Conservation (phyloP, 169 alveolate species). For the Plasmodium vivax region DNA sequence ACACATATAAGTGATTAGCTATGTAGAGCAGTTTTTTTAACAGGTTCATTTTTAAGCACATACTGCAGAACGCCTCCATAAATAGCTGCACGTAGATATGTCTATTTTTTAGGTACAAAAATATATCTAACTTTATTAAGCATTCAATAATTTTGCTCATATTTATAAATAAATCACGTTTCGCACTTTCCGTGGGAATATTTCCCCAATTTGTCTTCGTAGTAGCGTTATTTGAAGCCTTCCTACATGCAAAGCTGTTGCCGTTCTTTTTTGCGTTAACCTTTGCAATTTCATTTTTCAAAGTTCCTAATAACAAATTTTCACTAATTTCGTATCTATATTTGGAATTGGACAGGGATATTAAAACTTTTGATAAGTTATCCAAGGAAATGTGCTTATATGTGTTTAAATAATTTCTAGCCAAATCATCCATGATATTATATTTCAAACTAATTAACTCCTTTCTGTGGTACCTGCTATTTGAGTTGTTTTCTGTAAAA, state of each 20-base stretch:
- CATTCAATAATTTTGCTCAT: conserved; percentile 68
- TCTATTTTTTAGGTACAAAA: conserved; percentile 50
- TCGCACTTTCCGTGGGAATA: background rate
- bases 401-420: conserved; percentile 49
- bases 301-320: conserved; percentile 31
- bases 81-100: conserved; percentile 16
- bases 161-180: conserved; percentile 38
- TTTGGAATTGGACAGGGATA: conserved; percentile 68
- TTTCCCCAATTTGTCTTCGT: conserved; percentile 35
- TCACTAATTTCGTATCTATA: conserved; percentile 44
- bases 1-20: conserved; percentile 64
- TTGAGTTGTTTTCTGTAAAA: conserved; percentile 49
- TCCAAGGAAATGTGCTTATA: conserved; percentile 48
- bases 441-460: conserved; percentile 51
- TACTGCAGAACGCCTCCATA: conserved; percentile 25
- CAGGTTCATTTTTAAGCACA: conserved; percentile 27
- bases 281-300: conserved; percentile 41
- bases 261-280: background rate
- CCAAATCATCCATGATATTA: conserved; percentile 66
- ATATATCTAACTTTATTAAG: conserved; percentile 66
- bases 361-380: conserved; percentile 54
- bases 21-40: conserved; percentile 58
- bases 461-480: conserved; percentile 50
- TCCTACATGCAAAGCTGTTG: background rate
- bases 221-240: background rate